Percentiles rank a stretch among this genome's conserved stretches.
Conservation (phyloP, 2,329 filamentous ascomycete genomes). For the Penicillium griseofulvum region DNA sequence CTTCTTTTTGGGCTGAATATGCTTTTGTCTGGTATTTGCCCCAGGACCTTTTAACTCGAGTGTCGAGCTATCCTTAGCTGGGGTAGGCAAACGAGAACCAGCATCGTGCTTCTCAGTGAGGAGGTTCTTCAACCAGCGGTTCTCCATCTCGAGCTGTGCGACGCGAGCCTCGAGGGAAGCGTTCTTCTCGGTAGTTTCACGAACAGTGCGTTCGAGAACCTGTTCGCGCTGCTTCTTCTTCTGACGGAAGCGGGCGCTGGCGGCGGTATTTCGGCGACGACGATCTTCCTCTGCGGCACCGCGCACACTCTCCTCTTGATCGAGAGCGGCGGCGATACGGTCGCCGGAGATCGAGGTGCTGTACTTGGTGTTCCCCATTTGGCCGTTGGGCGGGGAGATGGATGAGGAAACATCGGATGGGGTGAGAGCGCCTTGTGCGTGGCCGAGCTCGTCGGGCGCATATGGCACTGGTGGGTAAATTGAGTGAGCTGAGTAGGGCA, state of each 20-base stretch:
- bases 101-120: conserved; percentile 74
- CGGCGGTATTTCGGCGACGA: conserved; percentile 82
- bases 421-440: conserved; percentile 36
- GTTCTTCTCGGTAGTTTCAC: conserved; percentile 81
- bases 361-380: conserved; percentile 42
- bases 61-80: conserved; percentile 21
- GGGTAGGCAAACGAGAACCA: conserved; percentile 23
- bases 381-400: conserved; percentile 42
- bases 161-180: conserved; percentile 69
- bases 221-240: conserved; percentile 97
- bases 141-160: conserved; percentile 75
- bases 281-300: conserved; percentile 84
- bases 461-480: conserved; percentile 41
- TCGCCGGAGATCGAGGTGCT: conserved; percentile 40
- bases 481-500: conserved; percentile 39
- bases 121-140: conserved; percentile 76
- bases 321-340: conserved; percentile 48
- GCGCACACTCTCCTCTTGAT: conserved; percentile 69
- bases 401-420: conserved; percentile 45
- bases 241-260: conserved; percentile 82
- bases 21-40: conserved; percentile 31
- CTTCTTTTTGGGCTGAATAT: conserved; percentile 42
- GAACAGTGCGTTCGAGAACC: conserved; percentile 74
- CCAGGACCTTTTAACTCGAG: conserved; percentile 21
- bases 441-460: conserved; percentile 37